A percentile compares a stretch with the other conserved stretches of the same genome.
These are phyloP conservation scores for Trametes cingulata DNA, from an alignment of 768 basidiomycete species.

Conservation along the genomic window DNA sequence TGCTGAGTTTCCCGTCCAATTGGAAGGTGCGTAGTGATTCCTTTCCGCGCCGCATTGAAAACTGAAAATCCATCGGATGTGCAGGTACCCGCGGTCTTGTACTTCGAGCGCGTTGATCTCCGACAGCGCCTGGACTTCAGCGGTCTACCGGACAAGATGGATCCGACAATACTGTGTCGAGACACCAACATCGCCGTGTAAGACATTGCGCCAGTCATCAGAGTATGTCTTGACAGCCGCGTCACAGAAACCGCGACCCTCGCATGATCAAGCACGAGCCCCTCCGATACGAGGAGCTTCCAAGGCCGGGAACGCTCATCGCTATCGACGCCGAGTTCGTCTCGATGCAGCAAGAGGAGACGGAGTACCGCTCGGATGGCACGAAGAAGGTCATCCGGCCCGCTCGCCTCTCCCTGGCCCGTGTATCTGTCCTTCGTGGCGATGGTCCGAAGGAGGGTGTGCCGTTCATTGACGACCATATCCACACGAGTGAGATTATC, in stretches of 20 bases:
- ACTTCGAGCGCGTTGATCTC: slow-evolving; percentile 77
- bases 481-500: slow-evolving; percentile 92
- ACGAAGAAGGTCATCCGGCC: slow-evolving; percentile 91
- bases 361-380: slow-evolving; percentile 92
- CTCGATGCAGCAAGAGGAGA: slow-evolving; percentile 97
- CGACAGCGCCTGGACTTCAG: slow-evolving; percentile 60
- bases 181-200: slow-evolving; percentile 91
- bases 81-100: slow-evolving; percentile 87
- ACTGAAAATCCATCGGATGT: not conserved
- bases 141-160: slow-evolving; percentile 62
- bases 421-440: slow-evolving; percentile 92
- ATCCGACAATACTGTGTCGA: slow-evolving; percentile 72
- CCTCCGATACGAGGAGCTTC: slow-evolving; percentile 73
- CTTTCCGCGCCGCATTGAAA: not conserved
- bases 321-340: slow-evolving; percentile 99
- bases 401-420: slow-evolving; percentile 86
- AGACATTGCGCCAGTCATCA: slow-evolving; percentile 26
- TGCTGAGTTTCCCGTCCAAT: slow-evolving; percentile 77
- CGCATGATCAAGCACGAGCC: slow-evolving; percentile 76
- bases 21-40: slow-evolving; percentile 79
- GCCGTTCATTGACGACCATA: slow-evolving; percentile 98
- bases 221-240: not conserved
- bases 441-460: slow-evolving; percentile 75
- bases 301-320: slow-evolving; percentile 82
- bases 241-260: slow-evolving; percentile 70